Conservation (phyloP, 1,284 basidiomycete species). For the Heterobasidion irregulare region DNA sequence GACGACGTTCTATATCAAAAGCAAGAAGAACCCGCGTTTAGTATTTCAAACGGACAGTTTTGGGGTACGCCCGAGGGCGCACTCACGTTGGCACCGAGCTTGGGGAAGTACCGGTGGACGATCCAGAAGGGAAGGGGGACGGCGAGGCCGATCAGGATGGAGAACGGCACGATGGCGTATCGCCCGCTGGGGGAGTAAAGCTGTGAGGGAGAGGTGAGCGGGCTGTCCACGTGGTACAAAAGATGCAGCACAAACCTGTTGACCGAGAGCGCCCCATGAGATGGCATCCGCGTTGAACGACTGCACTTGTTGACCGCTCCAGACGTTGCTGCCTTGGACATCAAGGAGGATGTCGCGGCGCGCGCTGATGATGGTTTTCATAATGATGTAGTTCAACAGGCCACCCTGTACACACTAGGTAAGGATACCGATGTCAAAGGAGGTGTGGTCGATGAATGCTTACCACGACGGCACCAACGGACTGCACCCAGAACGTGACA, state of each 20-base stretch:
- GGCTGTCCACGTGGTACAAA: background rate
- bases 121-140: constrained; percentile 48
- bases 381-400: constrained; percentile 27
- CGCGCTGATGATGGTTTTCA: constrained; percentile 35
- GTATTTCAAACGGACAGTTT: too few species aligned
- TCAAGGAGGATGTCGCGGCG: constrained; percentile 23
- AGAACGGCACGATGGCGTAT: constrained; percentile 23
- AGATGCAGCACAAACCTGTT: background rate
- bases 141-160: constrained; percentile 39
- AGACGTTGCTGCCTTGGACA: constrained; percentile 32
- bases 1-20: constrained; percentile 18
- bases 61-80: too few species aligned
- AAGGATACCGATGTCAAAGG: background rate
- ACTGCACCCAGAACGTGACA: constrained; percentile 29
- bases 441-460: background rate
- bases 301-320: constrained; percentile 38
- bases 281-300: constrained; percentile 40
- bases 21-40: too few species aligned
- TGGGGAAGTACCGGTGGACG: constrained; percentile 36
- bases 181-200: constrained; percentile 19
- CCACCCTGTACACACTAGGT: constrained; percentile 4
- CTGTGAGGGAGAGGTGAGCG: constrained; percentile 15
- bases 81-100: constrained; percentile 27
- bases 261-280: constrained; percentile 45
- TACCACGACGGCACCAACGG: background rate